Base-by-base conservation (phyloP, 768 basidiomycete genomes). In the Lactarius indigo region DNA sequence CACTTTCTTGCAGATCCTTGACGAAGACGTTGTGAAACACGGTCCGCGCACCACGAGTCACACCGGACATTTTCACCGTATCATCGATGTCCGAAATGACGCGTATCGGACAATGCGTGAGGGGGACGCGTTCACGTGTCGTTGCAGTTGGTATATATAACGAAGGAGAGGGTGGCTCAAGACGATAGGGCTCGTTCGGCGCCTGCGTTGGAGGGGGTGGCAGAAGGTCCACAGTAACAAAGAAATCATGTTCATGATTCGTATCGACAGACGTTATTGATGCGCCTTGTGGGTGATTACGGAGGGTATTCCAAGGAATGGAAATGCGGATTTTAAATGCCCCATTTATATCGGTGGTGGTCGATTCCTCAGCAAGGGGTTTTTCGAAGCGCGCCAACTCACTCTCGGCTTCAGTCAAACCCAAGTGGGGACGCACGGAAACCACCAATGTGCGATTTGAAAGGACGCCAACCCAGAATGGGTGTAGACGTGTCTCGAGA, bases 61-160 rank as follows among this genome's bases (percentile, higher is more conserved):
- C 82, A 56, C 89, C 87, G 0, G 94, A 89, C 30, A 82, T 73
- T 73, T 96, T 96, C 64, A 97, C 82, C 0, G 96, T 98, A 76
- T 98, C 96, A 73, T 98, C 96, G 52, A 98, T 90, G 72, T 98
- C 96, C 9, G 94, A 96, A 17, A 98, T 89, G 63, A 96, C 84
- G 20, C 92, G 87, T 17, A 96, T 76, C 2, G 84, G 83, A 2
- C 84, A 83, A 71, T 87, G 78, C 0, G 88, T 84, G 41, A 93
- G 80, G 28, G 79, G 76, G 5, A 80, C 67, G 1, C 68, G 58
- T 13, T 78, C 72, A 5, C 70, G 58, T 2, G 75, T 56, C 1
- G 63, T 66, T 10, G 73, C 68, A 17, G 72, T 73, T 3, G 71
- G 71, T 7, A 61, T 6, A 0, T 30, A 18, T 18, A 41, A 33